A percentile compares a stretch with the other conserved stretches of the same genome.
phyloP scores from a whole-genome alignment of 2,329 filamentous ascomycete species.

The Colletotrichum siamense region DNA sequence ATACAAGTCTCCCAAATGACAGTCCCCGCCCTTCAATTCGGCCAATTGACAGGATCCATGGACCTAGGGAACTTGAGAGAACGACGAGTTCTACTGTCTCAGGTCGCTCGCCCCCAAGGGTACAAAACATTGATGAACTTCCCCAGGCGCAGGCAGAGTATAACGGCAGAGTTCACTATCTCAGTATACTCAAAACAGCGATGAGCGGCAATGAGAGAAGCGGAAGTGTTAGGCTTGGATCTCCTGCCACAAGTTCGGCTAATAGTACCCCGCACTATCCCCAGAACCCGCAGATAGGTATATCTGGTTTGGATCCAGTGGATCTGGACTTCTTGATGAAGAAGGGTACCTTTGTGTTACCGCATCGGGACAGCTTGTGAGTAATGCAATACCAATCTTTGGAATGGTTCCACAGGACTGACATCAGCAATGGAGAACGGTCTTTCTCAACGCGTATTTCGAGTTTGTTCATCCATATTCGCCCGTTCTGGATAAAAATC shows the following conservation, averaged over 20 bases:
- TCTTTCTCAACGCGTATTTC: background rate
- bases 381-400: too few species aligned
- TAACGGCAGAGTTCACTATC: background rate
- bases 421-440: background rate
- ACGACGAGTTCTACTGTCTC: background rate
- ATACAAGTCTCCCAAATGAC: background rate
- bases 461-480: background rate
- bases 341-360: background rate
- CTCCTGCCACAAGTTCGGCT: background rate
- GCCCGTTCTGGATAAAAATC: background rate
- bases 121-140: background rate
- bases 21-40: background rate
- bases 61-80: background rate
- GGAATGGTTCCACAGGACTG: background rate
- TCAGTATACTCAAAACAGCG: background rate
- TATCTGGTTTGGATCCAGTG: background rate
- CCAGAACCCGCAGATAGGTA: background rate
- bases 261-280: background rate
- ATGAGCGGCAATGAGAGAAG: background rate
- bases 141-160: background rate
- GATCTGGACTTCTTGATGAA: background rate
- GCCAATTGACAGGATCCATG: background rate
- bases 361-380: background rate
- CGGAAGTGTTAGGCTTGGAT: background rate
- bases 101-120: background rate